Conservation (phyloP, 805 yeast genomes). For the Suhomyces canberraensis region DNA sequence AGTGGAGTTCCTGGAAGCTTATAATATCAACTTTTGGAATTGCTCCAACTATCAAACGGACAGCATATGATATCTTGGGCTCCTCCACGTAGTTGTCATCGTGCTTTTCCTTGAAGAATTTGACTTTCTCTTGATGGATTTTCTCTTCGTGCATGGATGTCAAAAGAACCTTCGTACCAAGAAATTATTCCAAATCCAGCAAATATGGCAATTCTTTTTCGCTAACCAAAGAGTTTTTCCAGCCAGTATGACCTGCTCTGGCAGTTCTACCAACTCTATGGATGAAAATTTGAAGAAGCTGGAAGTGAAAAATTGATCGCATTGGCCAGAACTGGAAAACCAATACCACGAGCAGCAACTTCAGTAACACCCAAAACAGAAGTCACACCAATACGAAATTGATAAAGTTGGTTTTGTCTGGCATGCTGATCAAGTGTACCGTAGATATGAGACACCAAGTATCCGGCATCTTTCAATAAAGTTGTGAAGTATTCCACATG, state of each 20-base stretch:
- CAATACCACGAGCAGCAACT: conserved; percentile 98
- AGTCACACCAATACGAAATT: conserved; percentile 81
- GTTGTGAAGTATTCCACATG: conserved; percentile 89
- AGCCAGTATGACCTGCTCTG: conserved; percentile 96
- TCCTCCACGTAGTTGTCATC: conserved; percentile 41
- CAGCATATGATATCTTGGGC: conserved; percentile 67
- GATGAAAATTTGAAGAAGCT: conserved; percentile 81
- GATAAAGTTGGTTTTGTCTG: conserved; percentile 80
- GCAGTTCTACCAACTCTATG: conserved; percentile 99
- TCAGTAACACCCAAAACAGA: conserved; percentile 93
- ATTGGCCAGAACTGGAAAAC: conserved; percentile 93
- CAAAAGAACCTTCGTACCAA: conserved; percentile 76
- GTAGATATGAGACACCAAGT: conserved; percentile 83
- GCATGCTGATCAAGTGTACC: conserved; percentile 96
- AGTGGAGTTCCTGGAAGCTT: conserved; percentile 64
- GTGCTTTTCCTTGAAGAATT: conserved; percentile 46
- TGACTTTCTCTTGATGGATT: no score
- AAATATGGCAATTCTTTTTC: conserved; percentile 88
- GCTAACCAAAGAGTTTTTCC: conserved; percentile 90
- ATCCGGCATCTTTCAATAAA: conserved; percentile 73
- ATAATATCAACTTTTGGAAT: conserved; percentile 74
- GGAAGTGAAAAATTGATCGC: conserved; percentile 91
- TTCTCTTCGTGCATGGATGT: conserved; percentile 68
- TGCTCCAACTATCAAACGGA: conserved; percentile 78
- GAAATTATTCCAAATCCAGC: conserved; percentile 82